Base-by-base conservation (phyloP, 345 rosid species). In the Trapa incisa region DNA sequence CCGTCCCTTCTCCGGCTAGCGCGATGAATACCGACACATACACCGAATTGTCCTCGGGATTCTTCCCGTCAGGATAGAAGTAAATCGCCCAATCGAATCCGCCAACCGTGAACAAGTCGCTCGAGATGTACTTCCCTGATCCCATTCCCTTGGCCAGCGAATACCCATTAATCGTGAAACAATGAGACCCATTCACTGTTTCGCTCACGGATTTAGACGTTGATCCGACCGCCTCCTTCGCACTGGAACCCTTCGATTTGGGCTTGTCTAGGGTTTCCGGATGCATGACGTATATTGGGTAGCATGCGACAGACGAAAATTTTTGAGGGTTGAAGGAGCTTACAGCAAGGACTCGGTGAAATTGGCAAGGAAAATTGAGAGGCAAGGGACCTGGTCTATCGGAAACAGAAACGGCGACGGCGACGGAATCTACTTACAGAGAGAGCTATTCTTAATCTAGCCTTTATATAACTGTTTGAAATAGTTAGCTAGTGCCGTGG, bases 81-180 rank as follows among this genome's bases (percentile, higher is more conserved):
- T 87, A 91, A 70, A 95, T 76, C 68, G 87, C 91, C 99, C 99
- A 95, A 41, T 91, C 90, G 70, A 80, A 91, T 11, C 99, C 99
- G 2, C 92, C 98, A 29, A 89, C 86, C 63, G 91, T 77, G 80
- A 95, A 91, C 32, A 85, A 48, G 47, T 89, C 96, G 84, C 97
- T 91, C 67, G 88, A 64, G 50, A 95, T 80, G 74, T 81, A 89
- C 65, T 84, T 89, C 3, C 99, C 97, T 0, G 89, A 47, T 0
- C 92, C 90, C 91, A 83, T 81, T 33, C 96, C 97, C 73, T 86
- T 87, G 15, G 96, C 89, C 63, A 91, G 75, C 5, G 93, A 95
- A 72, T 83, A 95, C 11, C 96, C 93, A 68, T 81, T 86, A 63
- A 95, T 89, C 63, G 81, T 80, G 62, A 95, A 91, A 66, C 74